Percentiles rank a stretch among this genome's conserved stretches.
Conservation (phyloP, 306 rosid species). For the Prunus padus region DNA sequence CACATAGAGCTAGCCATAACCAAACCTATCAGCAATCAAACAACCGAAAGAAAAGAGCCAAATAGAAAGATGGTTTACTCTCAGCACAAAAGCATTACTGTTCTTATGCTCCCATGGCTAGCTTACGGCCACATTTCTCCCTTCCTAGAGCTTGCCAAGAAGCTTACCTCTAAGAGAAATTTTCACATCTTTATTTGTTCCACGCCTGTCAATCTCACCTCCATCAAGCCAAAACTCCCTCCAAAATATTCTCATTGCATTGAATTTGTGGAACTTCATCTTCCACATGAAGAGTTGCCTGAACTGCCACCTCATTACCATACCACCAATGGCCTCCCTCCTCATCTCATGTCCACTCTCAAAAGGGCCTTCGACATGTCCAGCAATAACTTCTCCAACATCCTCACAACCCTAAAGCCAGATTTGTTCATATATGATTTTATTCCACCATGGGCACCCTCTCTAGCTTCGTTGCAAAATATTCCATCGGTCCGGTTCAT, state of each 20-base stretch:
- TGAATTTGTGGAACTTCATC: slow-evolving; percentile 26
- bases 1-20: no score
- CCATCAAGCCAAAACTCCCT: slow-evolving; percentile 16
- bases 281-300: slow-evolving; percentile 11
- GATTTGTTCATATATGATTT: slow-evolving; percentile 33
- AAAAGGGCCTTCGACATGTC: slow-evolving; percentile 29
- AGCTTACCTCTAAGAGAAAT: slow-evolving; percentile 7
- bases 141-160: slow-evolving; percentile 35
- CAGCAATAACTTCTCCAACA: slow-evolving; percentile 12
- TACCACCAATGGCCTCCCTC: no score
- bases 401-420: slow-evolving; percentile 16
- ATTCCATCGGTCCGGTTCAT: slow-evolving; percentile 24
- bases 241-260: background rate
- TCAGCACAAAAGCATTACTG: background rate
- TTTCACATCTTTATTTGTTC: slow-evolving; percentile 30
- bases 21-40: no score
- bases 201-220: slow-evolving; percentile 17
- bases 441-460: slow-evolving; percentile 36
- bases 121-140: slow-evolving; percentile 45
- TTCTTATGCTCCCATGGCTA: slow-evolving; percentile 41
- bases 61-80: background rate
- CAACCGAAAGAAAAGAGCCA: background rate
- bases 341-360: slow-evolving; percentile 27
- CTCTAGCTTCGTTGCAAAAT: slow-evolving; percentile 12
- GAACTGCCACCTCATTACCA: slow-evolving; percentile 6